Percentiles rank a stretch among this genome's conserved stretches.
phyloP scores from a whole-genome alignment of 495 filamentous ascomycete genomes.

The Aspergillus conjunctus region DNA sequence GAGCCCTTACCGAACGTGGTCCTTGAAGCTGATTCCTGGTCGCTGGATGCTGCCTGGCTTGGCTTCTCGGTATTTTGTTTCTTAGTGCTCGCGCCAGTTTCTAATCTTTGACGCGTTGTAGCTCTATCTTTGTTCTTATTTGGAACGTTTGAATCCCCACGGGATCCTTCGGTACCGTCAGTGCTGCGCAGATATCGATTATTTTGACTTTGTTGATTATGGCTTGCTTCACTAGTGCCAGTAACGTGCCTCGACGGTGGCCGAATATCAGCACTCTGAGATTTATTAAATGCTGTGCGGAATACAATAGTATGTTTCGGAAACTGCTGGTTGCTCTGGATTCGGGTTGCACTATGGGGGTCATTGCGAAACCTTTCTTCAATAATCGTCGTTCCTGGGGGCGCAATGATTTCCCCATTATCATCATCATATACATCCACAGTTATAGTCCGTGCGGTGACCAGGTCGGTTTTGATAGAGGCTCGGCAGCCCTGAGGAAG shows the following conservation, averaged over 20 bases:
- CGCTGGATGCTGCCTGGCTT: background rate
- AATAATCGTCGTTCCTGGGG: constrained; percentile 67
- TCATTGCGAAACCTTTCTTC: constrained; percentile 55
- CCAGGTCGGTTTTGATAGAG: constrained; percentile 64
- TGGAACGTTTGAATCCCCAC: background rate
- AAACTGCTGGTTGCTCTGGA: constrained; percentile 22
- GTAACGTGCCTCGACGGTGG: constrained; percentile 23
- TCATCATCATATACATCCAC: constrained; percentile 69
- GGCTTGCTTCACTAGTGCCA: background rate
- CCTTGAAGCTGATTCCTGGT: constrained; percentile 17
- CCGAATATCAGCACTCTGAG: constrained; percentile 43
- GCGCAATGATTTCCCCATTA: constrained; percentile 59
- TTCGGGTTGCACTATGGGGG: constrained; percentile 27
- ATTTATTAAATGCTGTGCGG: constrained; percentile 47
- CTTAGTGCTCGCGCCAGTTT: background rate
- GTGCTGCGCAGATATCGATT: constrained; percentile 4
- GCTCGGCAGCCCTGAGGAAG: constrained; percentile 51
- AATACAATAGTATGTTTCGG: constrained; percentile 51
- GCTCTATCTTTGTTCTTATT: background rate
- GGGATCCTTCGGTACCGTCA: background rate
- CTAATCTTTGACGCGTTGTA: background rate
- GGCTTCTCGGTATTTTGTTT: background rate
- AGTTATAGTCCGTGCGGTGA: constrained; percentile 69
- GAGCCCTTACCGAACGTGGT: constrained; percentile 31
- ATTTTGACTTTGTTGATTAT: background rate